A percentile compares a stretch with the other conserved stretches of the same genome.
These are phyloP conservation scores for Sclerotinia borealis DNA, from an alignment of 2,329 filamentous ascomycete genomes.

Conservation along the genomic window DNA sequence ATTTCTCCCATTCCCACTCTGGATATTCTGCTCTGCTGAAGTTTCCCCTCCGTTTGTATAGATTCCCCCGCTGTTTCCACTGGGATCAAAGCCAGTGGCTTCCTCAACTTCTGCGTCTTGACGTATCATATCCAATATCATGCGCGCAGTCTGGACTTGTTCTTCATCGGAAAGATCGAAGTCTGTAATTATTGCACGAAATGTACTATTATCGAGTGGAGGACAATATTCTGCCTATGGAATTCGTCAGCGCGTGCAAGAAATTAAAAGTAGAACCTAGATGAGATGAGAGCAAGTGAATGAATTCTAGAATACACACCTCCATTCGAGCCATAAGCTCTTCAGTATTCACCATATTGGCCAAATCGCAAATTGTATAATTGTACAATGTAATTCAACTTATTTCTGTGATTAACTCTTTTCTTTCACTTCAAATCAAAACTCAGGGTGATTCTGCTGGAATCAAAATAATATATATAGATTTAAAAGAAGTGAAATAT, in stretches of 20 bases:
- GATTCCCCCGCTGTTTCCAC: slow-evolving; percentile 53
- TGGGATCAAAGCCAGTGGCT: slow-evolving; percentile 70
- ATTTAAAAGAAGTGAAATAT: neutral
- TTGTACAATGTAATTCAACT: neutral
- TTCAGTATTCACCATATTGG: slow-evolving; percentile 5
- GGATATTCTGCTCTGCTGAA: slow-evolving; percentile 5
- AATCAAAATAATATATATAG: neutral
- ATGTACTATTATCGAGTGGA: slow-evolving; percentile 42
- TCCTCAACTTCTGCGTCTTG: slow-evolving; percentile 61
- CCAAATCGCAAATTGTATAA: neutral
- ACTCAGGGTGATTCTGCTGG: neutral
- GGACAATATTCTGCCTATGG: slow-evolving; percentile 12
- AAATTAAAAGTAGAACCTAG: neutral
- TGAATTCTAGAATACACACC: neutral
- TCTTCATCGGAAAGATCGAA: slow-evolving; percentile 54
- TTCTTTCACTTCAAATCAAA: neutral
- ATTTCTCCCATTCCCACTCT: slow-evolving; percentile 13
- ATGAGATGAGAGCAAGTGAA: neutral
- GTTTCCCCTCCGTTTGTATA: neutral
- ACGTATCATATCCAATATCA: slow-evolving; percentile 60
- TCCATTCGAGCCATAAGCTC: slow-evolving; percentile 7
- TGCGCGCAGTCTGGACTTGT: slow-evolving; percentile 48
- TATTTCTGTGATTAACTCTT: neutral
- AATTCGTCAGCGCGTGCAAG: neutral
- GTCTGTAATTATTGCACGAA: slow-evolving; percentile 71